phyloP scores from a whole-genome alignment of 441 rosid genomes.

The Adansonia grandidieri region DNA sequence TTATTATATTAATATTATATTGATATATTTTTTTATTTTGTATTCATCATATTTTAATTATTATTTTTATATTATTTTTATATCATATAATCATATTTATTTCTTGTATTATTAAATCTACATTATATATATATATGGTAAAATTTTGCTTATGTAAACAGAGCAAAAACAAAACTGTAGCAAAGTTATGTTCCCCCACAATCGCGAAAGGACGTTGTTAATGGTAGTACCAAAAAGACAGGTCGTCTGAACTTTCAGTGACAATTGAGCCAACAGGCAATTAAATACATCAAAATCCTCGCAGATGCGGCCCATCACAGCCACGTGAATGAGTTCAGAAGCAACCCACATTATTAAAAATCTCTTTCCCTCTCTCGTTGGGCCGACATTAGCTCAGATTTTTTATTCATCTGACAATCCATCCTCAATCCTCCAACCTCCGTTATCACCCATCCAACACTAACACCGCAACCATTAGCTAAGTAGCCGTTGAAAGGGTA shows the following conservation, averaged over 20 bases:
- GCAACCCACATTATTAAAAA: not conserved
- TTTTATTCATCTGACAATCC: constrained; percentile 20
- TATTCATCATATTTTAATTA: too few relatives aligned
- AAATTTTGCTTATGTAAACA: too few relatives aligned
- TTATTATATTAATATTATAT: too few relatives aligned
- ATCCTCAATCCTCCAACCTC: constrained; percentile 28
- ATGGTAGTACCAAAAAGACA: not conserved
- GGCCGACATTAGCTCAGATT: constrained; percentile 8
- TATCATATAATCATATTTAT: too few relatives aligned
- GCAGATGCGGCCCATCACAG: constrained; percentile 20
- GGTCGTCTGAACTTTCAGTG: not conserved
- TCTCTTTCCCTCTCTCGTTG: not conserved
- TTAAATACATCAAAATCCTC: not conserved
- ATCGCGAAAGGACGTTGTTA: too few relatives aligned
- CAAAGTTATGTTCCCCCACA: too few relatives aligned
- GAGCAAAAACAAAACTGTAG: too few relatives aligned
- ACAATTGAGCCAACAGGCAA: not conserved
- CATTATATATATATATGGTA: too few relatives aligned
- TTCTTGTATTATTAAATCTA: too few relatives aligned
- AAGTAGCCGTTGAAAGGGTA: constrained; percentile 29
- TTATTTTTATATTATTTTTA: too few relatives aligned
- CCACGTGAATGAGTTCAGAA: constrained; percentile 22
- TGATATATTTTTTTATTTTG: too few relatives aligned
- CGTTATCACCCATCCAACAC: constrained; percentile 26
- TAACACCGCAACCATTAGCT: not conserved